phyloP scores from a whole-genome alignment of 192 early-diverging fungal genomes.

The Coemansia sp. region DNA sequence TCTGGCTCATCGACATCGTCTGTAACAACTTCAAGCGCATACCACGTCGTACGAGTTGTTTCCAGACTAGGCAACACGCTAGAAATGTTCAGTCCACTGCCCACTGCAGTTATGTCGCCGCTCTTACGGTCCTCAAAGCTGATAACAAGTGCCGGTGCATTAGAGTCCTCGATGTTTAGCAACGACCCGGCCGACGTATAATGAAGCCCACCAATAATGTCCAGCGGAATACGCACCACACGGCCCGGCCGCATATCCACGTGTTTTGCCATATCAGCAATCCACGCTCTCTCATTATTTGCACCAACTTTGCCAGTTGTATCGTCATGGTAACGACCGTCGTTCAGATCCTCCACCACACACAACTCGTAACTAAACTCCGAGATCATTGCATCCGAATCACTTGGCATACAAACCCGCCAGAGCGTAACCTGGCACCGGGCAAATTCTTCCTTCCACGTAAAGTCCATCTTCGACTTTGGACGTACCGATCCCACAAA shows the following conservation, averaged over 20 bases:
- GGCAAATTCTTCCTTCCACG: slow-evolving; percentile 81
- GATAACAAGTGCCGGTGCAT: slow-evolving; percentile 67
- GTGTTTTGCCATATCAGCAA: slow-evolving; percentile 7
- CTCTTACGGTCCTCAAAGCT: slow-evolving; percentile 47
- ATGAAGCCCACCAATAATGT: slow-evolving; percentile 58
- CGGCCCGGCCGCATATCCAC: slow-evolving; percentile 12
- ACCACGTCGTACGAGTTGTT: slow-evolving; percentile 16
- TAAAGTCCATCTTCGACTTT: slow-evolving; percentile 61
- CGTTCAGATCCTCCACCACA: slow-evolving; percentile 66
- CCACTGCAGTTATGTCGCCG: neutral
- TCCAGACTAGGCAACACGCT: neutral
- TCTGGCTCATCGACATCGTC: slow-evolving; percentile 9
- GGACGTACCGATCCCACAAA: slow-evolving; percentile 66
- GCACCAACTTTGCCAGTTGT: neutral
- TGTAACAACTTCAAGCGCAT: slow-evolving; percentile 20
- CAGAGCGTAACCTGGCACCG: slow-evolving; percentile 52
- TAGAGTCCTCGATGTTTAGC: slow-evolving; percentile 74
- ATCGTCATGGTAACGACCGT: slow-evolving; percentile 74
- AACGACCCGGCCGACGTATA: slow-evolving; percentile 73
- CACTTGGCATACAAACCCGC: slow-evolving; percentile 11
- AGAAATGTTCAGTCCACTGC: neutral
- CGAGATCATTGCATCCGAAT: neutral
- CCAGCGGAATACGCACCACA: slow-evolving; percentile 45
- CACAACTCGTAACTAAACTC: slow-evolving; percentile 58
- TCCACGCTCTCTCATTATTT: slow-evolving; percentile 13